Evolutionary conservation across 2,329 filamentous ascomycete genomes (phyloP).

Genomic region (Emydomyces testavorans): DNA sequence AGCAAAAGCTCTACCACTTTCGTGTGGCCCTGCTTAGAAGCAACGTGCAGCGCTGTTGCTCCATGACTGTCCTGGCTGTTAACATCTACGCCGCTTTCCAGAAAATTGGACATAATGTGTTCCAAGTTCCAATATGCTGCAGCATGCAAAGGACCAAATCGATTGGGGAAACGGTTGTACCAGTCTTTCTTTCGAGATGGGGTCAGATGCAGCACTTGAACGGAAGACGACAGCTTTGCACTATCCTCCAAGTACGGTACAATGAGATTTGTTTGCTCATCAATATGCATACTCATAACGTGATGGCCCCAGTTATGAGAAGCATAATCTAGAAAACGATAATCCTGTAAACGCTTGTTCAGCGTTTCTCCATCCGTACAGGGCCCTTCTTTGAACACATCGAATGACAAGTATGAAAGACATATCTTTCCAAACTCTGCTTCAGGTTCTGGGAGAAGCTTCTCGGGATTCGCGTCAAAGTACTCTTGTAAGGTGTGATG

Average conservation of each 20-base stretch:
- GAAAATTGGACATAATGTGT: background rate
- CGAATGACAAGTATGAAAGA: slow-evolving; percentile 19
- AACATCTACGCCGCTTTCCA: too few species aligned
- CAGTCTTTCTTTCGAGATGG: slow-evolving; percentile 7
- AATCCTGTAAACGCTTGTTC: slow-evolving; percentile 7
- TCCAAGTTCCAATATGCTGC: slow-evolving; percentile 1
- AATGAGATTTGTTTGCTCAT: slow-evolving; percentile 1
- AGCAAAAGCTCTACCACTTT: slow-evolving; percentile 2
- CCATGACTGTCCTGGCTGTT: background rate
- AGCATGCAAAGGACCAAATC: slow-evolving; percentile 5
- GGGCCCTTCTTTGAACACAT: slow-evolving; percentile 13
- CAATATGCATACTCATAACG: background rate
- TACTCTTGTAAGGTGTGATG: slow-evolving; percentile 20
- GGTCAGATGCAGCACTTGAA: slow-evolving; percentile 11
- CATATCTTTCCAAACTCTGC: slow-evolving; percentile 14
- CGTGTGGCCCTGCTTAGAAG: background rate
- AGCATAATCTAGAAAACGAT: slow-evolving; percentile 12
- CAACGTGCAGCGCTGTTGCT: background rate
- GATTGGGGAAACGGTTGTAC: slow-evolving; percentile 8
- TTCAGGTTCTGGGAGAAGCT: slow-evolving; percentile 15
- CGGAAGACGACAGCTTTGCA: slow-evolving; percentile 6
- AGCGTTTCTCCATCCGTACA: slow-evolving; percentile 8
- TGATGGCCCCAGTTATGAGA: slow-evolving; percentile 12
- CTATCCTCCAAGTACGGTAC: slow-evolving; percentile 4
- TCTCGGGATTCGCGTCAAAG: slow-evolving; percentile 14